These are phyloP conservation scores for Hypoxylon rubiginosum DNA, from an alignment of 2,329 filamentous ascomycete genomes.

Conservation along the genomic window DNA sequence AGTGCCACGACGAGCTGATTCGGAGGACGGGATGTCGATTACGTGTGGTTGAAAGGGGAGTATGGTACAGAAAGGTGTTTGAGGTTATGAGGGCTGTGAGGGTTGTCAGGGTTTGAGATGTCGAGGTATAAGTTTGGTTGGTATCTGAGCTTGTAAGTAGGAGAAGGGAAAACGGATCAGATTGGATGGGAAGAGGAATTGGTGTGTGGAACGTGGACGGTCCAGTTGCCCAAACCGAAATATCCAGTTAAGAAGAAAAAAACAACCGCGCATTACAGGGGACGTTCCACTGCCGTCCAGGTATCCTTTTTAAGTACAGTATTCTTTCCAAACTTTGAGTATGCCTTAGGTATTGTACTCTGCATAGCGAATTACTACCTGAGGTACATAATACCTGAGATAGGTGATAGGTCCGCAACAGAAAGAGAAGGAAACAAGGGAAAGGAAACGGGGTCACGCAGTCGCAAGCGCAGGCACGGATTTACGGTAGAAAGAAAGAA, in stretches of 20 bases:
- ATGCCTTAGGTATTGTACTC: neutral
- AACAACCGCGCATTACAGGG: conserved; percentile 8
- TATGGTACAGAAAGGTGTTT: conserved; percentile 5
- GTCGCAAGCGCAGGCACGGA: neutral
- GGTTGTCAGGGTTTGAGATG: conserved; percentile 24
- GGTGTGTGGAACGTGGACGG: conserved; percentile 29
- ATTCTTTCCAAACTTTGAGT: neutral
- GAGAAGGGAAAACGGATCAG: conserved; percentile 13
- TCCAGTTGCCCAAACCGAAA: conserved; percentile 19
- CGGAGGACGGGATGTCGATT: conserved; percentile 22
- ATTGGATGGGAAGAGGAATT: conserved; percentile 36
- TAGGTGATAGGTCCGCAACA: neutral
- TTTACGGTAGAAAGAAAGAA: conserved; percentile 20
- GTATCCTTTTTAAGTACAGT: neutral
- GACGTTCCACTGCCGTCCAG: neutral
- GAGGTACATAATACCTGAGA: neutral
- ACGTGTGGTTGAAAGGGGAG: conserved; percentile 8
- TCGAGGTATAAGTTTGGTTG: conserved; percentile 29
- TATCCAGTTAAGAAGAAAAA: conserved; percentile 27
- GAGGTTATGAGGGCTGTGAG: conserved; percentile 22
- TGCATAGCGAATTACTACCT: neutral
- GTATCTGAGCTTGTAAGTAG: conserved; percentile 23
- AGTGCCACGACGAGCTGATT: conserved; percentile 7
- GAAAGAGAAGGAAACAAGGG: conserved; percentile 7
- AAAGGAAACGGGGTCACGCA: conserved; percentile 26